Conservation (phyloP, 208 protist species). For the Acanthamoeba sp. region DNA sequence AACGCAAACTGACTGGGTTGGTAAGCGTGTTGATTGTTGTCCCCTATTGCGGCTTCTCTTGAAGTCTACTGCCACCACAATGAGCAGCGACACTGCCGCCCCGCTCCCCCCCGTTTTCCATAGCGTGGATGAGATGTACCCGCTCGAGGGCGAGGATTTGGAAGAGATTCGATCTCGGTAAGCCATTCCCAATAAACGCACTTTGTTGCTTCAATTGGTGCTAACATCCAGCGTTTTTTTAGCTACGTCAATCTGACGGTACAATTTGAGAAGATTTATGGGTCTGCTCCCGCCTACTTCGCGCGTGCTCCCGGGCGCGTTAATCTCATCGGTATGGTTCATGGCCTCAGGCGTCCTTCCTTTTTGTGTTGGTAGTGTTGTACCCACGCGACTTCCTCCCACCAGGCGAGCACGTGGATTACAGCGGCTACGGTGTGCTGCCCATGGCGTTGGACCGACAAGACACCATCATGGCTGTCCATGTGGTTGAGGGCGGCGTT, state of each 20-base stretch:
- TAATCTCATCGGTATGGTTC: constrained; percentile 65
- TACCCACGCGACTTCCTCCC: neutral
- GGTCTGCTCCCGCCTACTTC: constrained; percentile 48
- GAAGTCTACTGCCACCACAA: neutral
- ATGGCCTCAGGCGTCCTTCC: neutral
- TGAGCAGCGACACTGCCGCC: neutral
- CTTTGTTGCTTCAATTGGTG: too few relatives aligned
- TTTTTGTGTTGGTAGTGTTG: neutral
- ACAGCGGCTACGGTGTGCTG: constrained; percentile 83
- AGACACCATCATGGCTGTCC: constrained; percentile 72
- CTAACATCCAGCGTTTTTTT: neutral
- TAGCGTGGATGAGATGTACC: constrained; percentile 33
- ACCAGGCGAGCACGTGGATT: constrained; percentile 85
- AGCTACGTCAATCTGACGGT: neutral
- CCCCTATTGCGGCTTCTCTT: neutral
- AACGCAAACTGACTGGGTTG: too few relatives aligned
- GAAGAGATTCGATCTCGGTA: neutral
- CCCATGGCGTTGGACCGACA: constrained; percentile 73
- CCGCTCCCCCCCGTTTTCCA: neutral
- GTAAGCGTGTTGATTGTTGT: neutral
- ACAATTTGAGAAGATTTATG: constrained; percentile 44
- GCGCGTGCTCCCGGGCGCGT: constrained; percentile 71
- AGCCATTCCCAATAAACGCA: neutral
- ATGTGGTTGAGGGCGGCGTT: neutral
- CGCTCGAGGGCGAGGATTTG: constrained; percentile 33